Percentiles rank a stretch among this genome's conserved stretches.
These are phyloP conservation scores for Middelhovenomyces tepae DNA, from an alignment of 805 yeast species.

Conservation along the genomic window DNA sequence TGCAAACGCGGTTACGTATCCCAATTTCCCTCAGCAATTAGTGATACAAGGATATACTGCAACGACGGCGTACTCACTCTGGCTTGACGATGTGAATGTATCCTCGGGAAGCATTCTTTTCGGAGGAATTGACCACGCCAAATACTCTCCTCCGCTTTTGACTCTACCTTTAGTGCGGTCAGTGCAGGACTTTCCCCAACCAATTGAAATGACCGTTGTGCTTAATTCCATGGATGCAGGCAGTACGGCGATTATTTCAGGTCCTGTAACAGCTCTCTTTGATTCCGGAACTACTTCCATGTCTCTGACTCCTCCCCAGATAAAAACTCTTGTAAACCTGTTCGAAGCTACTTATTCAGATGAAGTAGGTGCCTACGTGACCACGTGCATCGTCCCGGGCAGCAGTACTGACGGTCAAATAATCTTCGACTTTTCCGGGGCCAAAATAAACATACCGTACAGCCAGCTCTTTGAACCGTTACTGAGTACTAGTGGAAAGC, in stretches of 20 bases:
- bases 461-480: conserved; percentile 6
- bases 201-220: not conserved
- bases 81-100: conserved; percentile 33
- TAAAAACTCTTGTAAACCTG: too few relatives aligned
- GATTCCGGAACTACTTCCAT: conserved; percentile 18
- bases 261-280: conserved; percentile 12
- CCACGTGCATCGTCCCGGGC: conserved; percentile 1
- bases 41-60: conserved; percentile 35
- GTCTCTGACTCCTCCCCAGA: too few relatives aligned
- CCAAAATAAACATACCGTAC: conserved; percentile 5
- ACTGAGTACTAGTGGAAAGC: not conserved
- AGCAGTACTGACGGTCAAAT: conserved; percentile 1
- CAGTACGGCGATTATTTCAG: conserved; percentile 1
- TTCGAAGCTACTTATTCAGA: not conserved
- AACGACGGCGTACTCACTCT: conserved; percentile 39
- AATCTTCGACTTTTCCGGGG: conserved; percentile 3
- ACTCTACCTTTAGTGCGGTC: too few relatives aligned
- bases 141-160: conserved; percentile 39
- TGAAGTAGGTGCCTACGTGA: conserved; percentile 2
- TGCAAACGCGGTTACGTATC: conserved; percentile 36
- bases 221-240: not conserved
- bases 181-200: too few relatives aligned
- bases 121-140: conserved; percentile 62
- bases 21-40: conserved; percentile 27
- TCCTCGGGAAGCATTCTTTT: conserved; percentile 45